A percentile compares a stretch with the other conserved stretches of the same genome.
These are phyloP conservation scores for Ophiocordyceps camponoti-floridani DNA, from an alignment of 2,329 filamentous ascomycete species.

Conservation along the genomic window DNA sequence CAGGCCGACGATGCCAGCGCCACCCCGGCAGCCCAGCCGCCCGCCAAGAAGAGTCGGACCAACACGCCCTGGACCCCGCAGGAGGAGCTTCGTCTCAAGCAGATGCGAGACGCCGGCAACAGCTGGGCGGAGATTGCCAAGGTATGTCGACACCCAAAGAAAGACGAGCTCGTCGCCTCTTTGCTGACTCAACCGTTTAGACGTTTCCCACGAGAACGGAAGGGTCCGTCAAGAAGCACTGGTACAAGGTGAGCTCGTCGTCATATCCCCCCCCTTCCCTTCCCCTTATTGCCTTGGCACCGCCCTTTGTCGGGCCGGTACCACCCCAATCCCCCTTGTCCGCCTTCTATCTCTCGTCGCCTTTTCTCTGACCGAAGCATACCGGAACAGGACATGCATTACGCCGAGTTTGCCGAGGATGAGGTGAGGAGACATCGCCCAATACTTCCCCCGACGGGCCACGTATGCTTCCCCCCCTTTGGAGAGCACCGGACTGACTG, in stretches of 20 bases:
- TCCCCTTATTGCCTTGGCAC: not conserved
- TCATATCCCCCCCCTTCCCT: not conserved
- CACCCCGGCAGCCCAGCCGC: conserved; percentile 24
- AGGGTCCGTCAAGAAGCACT: conserved; percentile 98
- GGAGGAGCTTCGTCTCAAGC: conserved; percentile 82
- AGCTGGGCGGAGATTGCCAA: conserved; percentile 98
- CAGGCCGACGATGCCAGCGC: conserved; percentile 13
- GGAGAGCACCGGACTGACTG: conserved; percentile 5
- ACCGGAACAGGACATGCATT: conserved; percentile 98
- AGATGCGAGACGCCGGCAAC: conserved; percentile 81
- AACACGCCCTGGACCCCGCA: conserved; percentile 96
- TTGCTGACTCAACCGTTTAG: conserved; percentile 20
- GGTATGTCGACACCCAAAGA: conserved; percentile 51
- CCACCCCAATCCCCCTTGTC: too few species aligned
- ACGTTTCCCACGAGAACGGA: conserved; percentile 87
- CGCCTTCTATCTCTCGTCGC: too few species aligned
- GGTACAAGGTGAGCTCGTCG: conserved; percentile 64
- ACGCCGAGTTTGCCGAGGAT: conserved; percentile 94
- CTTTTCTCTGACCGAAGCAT: not conserved
- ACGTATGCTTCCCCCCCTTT: not conserved
- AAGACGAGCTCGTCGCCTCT: not conserved
- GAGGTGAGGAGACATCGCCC: conserved; percentile 42
- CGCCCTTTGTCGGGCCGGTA: too few species aligned
- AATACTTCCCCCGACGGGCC: not conserved
- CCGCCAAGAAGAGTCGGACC: conserved; percentile 84